Conservation (phyloP, 2,329 filamentous ascomycete species). For the Diaporthe nobilis region DNA sequence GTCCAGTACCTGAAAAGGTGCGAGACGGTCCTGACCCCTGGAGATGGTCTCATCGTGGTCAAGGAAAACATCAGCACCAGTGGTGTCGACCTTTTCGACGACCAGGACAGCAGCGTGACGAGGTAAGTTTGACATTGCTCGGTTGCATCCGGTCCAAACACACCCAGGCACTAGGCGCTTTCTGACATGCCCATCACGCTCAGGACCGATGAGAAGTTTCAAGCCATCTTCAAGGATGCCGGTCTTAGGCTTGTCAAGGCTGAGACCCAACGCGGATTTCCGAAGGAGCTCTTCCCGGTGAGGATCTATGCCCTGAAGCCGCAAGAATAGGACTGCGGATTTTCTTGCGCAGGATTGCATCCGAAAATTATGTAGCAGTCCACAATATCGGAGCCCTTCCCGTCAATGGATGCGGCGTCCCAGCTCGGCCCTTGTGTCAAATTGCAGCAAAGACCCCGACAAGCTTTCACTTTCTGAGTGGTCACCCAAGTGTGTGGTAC, state of each 20-base stretch:
- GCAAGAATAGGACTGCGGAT: slow-evolving; percentile 24
- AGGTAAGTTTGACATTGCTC: slow-evolving; percentile 57
- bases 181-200: slow-evolving; percentile 35
- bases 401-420: slow-evolving; percentile 17
- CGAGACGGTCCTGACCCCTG: slow-evolving; percentile 55
- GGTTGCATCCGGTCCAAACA: slow-evolving; percentile 9
- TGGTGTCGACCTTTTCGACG: slow-evolving; percentile 79
- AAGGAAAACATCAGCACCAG: slow-evolving; percentile 83
- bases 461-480: slow-evolving; percentile 22
- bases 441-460: slow-evolving; percentile 10
- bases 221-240: slow-evolving; percentile 76
- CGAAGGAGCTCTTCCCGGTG: slow-evolving; percentile 78
- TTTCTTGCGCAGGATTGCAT: slow-evolving; percentile 5
- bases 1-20: slow-evolving; percentile 76
- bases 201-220: slow-evolving; percentile 81
- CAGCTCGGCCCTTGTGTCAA: slow-evolving; percentile 18
- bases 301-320: slow-evolving; percentile 83
- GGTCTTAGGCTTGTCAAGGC: slow-evolving; percentile 77
- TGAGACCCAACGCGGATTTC: slow-evolving; percentile 81
- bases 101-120: slow-evolving; percentile 82
- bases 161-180: neutral
- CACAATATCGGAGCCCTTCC: slow-evolving; percentile 1
- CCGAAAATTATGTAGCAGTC: slow-evolving; percentile 3
- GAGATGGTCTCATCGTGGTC: slow-evolving; percentile 73
- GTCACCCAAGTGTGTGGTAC: slow-evolving; percentile 32